These are phyloP conservation scores for Aphanoascus verrucosus DNA, from an alignment of 2,329 filamentous ascomycete genomes.

Conservation along the genomic window DNA sequence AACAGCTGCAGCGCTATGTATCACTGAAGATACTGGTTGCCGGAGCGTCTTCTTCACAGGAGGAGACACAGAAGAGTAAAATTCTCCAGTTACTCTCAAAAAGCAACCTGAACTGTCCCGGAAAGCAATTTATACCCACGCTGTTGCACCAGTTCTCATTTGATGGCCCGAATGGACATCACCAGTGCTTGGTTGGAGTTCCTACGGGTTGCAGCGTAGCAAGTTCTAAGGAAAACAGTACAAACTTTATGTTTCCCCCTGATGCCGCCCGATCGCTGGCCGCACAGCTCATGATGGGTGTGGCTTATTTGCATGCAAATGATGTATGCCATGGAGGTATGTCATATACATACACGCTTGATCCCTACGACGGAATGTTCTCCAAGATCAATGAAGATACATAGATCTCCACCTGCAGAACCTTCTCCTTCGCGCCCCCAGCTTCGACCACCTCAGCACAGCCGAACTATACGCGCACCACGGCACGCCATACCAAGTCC, in stretches of 20 bases:
- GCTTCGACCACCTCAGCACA: slow-evolving; percentile 16
- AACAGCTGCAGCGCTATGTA: slow-evolving; percentile 16
- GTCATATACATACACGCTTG: slow-evolving; percentile 1
- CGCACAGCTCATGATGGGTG: slow-evolving; percentile 18
- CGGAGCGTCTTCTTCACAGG: too few relatives aligned
- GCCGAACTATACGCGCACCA: slow-evolving; percentile 17
- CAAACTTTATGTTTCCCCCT: slow-evolving; percentile 18
- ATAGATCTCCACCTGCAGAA: slow-evolving; percentile 17
- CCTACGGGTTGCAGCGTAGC: slow-evolving; percentile 15
- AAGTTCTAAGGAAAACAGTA: slow-evolving; percentile 15
- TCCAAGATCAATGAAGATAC: slow-evolving; percentile 13
- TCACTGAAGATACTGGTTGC: slow-evolving; percentile 19
- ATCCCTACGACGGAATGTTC: background rate
- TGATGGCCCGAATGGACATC: slow-evolving; percentile 16
- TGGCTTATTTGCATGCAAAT: slow-evolving; percentile 18
- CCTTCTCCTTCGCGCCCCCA: slow-evolving; percentile 17
- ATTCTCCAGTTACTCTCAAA: slow-evolving; percentile 12
- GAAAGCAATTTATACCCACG: slow-evolving; percentile 8
- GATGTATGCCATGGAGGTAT: slow-evolving; percentile 19
- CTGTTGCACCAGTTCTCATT: slow-evolving; percentile 15
- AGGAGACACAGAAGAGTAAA: slow-evolving; percentile 10
- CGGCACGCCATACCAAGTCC: slow-evolving; percentile 17
- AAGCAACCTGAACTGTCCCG: background rate
- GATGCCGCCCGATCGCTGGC: slow-evolving; percentile 18
- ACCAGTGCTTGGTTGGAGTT: slow-evolving; percentile 15